Evolutionary conservation across 1,284 basidiomycete species (phyloP).

Genomic region (Polyporus tsugae): DNA sequence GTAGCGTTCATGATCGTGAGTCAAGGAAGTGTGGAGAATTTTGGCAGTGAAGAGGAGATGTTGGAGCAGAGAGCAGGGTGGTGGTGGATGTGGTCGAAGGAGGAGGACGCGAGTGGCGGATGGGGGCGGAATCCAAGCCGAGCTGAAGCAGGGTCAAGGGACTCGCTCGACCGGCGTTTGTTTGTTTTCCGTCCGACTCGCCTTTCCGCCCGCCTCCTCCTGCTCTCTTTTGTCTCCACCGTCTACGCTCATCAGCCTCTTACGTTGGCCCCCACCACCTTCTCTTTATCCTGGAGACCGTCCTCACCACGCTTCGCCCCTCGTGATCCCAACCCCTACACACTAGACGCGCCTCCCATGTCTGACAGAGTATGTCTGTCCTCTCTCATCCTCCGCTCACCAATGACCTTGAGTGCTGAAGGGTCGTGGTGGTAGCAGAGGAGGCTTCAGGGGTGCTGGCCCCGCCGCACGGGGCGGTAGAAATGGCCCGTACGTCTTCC

Average conservation of each 20-base stretch:
- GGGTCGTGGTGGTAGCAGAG: slow-evolving; percentile 42
- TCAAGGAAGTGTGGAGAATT: slow-evolving; percentile 21
- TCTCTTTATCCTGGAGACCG: background rate
- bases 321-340: background rate
- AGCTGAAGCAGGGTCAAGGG: slow-evolving; percentile 26
- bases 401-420: slow-evolving; percentile 34
- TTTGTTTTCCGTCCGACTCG: slow-evolving; percentile 22
- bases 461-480: slow-evolving; percentile 34
- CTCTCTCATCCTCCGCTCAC: slow-evolving; percentile 25
- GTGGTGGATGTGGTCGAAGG: slow-evolving; percentile 28
- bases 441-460: slow-evolving; percentile 34
- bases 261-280: background rate
- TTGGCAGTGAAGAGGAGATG: slow-evolving; percentile 21
- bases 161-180: slow-evolving; percentile 22
- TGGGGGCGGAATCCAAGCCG: slow-evolving; percentile 15
- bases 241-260: slow-evolving; percentile 7
- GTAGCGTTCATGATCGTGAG: slow-evolving; percentile 83
- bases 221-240: slow-evolving; percentile 16
- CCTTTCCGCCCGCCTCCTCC: slow-evolving; percentile 9
- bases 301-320: background rate
- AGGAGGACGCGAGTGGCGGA: slow-evolving; percentile 29
- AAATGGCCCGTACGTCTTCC: slow-evolving; percentile 34
- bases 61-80: slow-evolving; percentile 12
- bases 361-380: slow-evolving; percentile 46
- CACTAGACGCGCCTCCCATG: slow-evolving; percentile 32